Evolutionary conservation across 768 basidiomycete species (phyloP).

Genomic region (Gymnopilus dilepis): DNA sequence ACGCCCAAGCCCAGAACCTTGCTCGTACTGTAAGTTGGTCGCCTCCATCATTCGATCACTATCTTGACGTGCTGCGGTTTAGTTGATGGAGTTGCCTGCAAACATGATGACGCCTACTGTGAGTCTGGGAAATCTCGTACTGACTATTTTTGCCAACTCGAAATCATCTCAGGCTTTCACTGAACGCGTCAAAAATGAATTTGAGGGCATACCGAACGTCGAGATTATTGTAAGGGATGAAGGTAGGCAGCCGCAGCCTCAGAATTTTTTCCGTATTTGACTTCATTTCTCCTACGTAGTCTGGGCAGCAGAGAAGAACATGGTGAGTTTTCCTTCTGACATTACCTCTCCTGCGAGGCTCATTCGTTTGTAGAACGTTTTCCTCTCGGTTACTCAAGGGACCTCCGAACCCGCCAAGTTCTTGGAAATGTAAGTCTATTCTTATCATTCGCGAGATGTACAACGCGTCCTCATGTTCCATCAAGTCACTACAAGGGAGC

Average conservation of each 20-base stretch:
- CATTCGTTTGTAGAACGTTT: constrained; percentile 57
- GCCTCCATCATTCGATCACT: constrained; percentile 6
- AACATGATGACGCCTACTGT: constrained; percentile 89
- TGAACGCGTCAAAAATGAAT: constrained; percentile 71
- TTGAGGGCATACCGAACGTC: constrained; percentile 68
- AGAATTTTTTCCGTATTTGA: constrained; percentile 10
- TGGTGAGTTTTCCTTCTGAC: constrained; percentile 51
- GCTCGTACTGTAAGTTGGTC: constrained; percentile 64
- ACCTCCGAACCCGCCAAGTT: constrained; percentile 85
- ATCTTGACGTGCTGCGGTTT: constrained; percentile 8
- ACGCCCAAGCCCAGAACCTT: constrained; percentile 80
- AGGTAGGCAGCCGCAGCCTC: no score
- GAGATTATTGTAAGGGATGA: constrained; percentile 75
- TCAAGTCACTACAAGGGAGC: constrained; percentile 86
- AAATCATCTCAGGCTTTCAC: constrained; percentile 58
- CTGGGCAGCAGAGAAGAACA: constrained; percentile 85
- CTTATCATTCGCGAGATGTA: neutral
- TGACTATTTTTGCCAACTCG: neutral
- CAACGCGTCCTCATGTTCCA: neutral
- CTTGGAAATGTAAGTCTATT: constrained; percentile 72
- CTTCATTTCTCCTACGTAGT: constrained; percentile 40
- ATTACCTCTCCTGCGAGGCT: neutral
- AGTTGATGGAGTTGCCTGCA: constrained; percentile 86
- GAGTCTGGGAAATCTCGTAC: constrained; percentile 21
- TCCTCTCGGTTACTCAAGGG: constrained; percentile 87